Base-by-base conservation (phyloP, 1,284 basidiomycete genomes). In the Papiliotrema terrestris region DNA sequence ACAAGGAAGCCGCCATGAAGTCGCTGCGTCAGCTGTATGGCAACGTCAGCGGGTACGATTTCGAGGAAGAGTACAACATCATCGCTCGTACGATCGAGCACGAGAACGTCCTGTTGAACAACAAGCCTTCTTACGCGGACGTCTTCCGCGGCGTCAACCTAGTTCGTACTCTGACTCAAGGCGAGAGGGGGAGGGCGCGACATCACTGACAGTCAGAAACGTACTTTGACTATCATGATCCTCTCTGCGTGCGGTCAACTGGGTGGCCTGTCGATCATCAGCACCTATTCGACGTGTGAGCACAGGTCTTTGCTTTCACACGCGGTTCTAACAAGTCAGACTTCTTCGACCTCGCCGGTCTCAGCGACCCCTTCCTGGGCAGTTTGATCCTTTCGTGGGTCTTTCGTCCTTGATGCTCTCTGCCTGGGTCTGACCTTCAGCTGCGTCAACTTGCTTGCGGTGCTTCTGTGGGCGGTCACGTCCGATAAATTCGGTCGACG, bases 51-150 rank as follows among this genome's bases (percentile, higher is more conserved):
- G 61, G 59, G 1, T 69, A 68, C 61, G 57, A 69, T 51, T 59
- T 58, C 29, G 66, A 69, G 22, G 59, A 64, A 26, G 62, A 69
- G 53, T 68, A 65, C 52, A 50, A 36, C 1, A 54, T 55, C 47
- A 55, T 66, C 57, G 51, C 62, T 20, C 36, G 53, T 35, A 61
- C 63, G 9, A 51, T 67, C 41, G 60, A 56, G 46, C 61, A 65
- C 45, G 66, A 67, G 52, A 25, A 45, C 9, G 49, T 45, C 43
- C 20, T 55, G 13, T 25, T 45, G 20, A 26, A 25, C 6, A 45
- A 55, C 35, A 43, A 50, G 26, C 43, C 49, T 9, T 43, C 19
- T 0, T 55, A 26, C 37, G n/a, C 37, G 9, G 62, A 63, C 45
- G 47, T 58, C 19, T 63, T 63, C 53, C 46, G 49, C 36, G 62